A percentile compares a stretch with the other conserved stretches of the same genome.
phyloP scores from a whole-genome alignment of 2,329 filamentous ascomycete genomes.

The Neopestalotiopsis clavispora region DNA sequence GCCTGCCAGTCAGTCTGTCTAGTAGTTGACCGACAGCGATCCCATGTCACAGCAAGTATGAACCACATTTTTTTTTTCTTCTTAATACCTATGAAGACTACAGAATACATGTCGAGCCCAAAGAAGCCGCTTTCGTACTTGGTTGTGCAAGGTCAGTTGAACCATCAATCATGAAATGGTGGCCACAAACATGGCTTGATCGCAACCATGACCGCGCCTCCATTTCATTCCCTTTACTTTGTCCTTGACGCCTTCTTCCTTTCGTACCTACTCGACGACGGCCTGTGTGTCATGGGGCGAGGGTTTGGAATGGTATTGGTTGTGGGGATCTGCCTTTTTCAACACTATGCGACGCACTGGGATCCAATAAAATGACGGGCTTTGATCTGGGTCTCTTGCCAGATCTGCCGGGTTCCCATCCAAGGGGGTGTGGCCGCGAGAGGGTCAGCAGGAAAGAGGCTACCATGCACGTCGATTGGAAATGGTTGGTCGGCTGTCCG shows the following conservation, averaged over 20 bases:
- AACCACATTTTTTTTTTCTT: neutral
- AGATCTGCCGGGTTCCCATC: constrained; percentile 1
- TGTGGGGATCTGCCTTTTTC: neutral
- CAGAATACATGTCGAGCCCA: no score
- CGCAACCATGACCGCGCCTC: no score
- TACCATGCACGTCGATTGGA: neutral
- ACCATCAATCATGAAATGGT: no score
- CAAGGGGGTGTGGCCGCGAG: neutral
- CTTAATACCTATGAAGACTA: no score
- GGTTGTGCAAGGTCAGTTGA: no score
- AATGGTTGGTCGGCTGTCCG: neutral
- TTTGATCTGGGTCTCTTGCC: neutral
- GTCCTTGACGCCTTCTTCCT: neutral
- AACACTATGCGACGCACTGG: constrained; percentile 1
- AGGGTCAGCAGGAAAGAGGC: constrained; percentile 1
- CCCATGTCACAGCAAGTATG: neutral
- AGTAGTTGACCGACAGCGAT: neutral
- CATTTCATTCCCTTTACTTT: no score
- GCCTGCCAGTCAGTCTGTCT: neutral
- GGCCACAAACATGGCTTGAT: no score
- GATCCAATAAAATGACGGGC: neutral
- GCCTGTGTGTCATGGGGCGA: neutral
- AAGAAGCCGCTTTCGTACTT: no score
- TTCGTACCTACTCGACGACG: neutral
- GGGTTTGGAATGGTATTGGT: neutral